Evolutionary conservation across 352 stramenopile species (phyloP).

Genomic region (Globisporangium cederbergense): DNA sequence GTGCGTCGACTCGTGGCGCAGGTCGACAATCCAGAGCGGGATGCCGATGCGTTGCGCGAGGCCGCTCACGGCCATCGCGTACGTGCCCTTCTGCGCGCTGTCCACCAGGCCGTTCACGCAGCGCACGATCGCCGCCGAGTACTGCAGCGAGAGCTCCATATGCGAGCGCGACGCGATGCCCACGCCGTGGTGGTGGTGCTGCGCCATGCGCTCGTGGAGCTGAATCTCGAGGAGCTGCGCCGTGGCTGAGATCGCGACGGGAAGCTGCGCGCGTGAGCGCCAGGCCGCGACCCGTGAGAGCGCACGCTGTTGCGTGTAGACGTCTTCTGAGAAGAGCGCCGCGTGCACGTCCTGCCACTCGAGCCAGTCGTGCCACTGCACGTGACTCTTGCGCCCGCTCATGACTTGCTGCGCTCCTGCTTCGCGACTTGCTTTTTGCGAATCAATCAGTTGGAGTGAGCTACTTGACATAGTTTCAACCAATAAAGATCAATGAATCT

Average conservation of each 20-base stretch:
- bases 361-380: constrained; percentile 64
- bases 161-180: constrained; percentile 71
- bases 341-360: constrained; percentile 72
- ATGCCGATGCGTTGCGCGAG: constrained; percentile 89
- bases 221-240: constrained; percentile 74
- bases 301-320: constrained; percentile 42
- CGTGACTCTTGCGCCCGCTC: constrained; percentile 45
- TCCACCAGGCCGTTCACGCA: constrained; percentile 86
- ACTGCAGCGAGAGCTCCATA: constrained; percentile 74
- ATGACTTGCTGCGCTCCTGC: constrained; percentile 16
- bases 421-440: background rate
- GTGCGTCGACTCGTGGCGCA: constrained; percentile 92
- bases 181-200: constrained; percentile 60
- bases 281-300: constrained; percentile 63
- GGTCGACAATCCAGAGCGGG: constrained; percentile 91
- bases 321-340: constrained; percentile 54
- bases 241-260: constrained; percentile 77
- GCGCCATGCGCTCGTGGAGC: constrained; percentile 66
- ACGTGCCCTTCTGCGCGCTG: constrained; percentile 70
- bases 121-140: constrained; percentile 60
- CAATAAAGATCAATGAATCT: background rate
- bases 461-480: background rate
- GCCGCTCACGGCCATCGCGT: constrained; percentile 69
- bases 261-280: constrained; percentile 64
- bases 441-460: constrained; percentile 7